Conservation (phyloP, 441 rosid genomes). For the Populus hybrid region DNA sequence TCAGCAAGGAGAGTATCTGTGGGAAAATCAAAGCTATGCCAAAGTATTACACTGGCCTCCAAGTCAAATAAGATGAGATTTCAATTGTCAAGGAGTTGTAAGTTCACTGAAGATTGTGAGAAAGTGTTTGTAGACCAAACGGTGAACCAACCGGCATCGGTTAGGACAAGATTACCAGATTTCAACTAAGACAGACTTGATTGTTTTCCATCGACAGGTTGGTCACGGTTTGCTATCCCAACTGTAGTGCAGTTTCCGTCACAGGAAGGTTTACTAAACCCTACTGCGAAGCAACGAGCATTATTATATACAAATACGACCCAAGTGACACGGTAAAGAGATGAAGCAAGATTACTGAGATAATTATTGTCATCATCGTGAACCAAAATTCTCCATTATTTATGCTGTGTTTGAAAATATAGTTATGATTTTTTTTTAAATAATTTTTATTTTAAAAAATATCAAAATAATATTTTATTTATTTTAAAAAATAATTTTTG, state of each 20-base stretch:
- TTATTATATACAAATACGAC: background rate
- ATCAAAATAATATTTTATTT: too few species aligned
- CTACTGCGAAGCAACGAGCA: conserved; percentile 25
- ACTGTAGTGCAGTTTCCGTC: conserved; percentile 5
- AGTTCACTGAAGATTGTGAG: background rate
- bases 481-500: too few species aligned
- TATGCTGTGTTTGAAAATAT: too few species aligned
- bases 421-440: too few species aligned
- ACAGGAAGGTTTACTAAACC: conserved; percentile 17
- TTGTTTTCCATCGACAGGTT: conserved; percentile 20
- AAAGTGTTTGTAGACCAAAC: conserved; percentile 13
- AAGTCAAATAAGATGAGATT: conserved; percentile 14
- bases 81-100: conserved; percentile 13
- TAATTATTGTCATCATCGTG: too few species aligned
- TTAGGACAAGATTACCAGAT: conserved; percentile 11
- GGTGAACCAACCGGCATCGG: conserved; percentile 6
- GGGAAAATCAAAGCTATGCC: conserved; percentile 38
- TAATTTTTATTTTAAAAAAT: too few species aligned
- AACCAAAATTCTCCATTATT: too few species aligned
- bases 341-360: too few species aligned
- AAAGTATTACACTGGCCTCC: background rate
- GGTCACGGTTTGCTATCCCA: conserved; percentile 31
- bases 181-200: conserved; percentile 13
- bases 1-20: conserved; percentile 33
- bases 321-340: too few species aligned